A percentile compares a stretch with the other conserved stretches of the same genome.
Conservation (phyloP, 1,139 yeast genomes). For the Pichia sp. region DNA sequence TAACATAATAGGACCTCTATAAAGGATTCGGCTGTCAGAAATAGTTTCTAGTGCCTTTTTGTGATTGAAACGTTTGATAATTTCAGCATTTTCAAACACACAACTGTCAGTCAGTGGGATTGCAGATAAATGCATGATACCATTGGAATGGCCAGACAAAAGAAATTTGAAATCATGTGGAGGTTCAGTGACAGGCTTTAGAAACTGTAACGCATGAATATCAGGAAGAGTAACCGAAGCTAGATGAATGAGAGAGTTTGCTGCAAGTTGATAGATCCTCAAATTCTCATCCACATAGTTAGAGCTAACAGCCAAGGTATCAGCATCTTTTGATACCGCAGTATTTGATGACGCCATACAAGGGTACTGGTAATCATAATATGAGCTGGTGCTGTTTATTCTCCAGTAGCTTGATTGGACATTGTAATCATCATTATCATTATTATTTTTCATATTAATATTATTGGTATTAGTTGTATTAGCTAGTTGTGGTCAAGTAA, state of each 20-base stretch:
- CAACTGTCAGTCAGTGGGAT: slow-evolving; percentile 37
- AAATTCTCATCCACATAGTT: slow-evolving; percentile 53
- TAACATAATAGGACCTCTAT: slow-evolving; percentile 7
- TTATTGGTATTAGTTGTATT: too few species aligned
- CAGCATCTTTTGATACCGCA: slow-evolving; percentile 41
- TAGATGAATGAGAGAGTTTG: slow-evolving; percentile 51
- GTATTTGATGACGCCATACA: slow-evolving; percentile 35
- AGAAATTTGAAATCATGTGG: slow-evolving; percentile 31
- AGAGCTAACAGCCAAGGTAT: slow-evolving; percentile 52
- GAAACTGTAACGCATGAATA: slow-evolving; percentile 41
- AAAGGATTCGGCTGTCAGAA: not conserved
- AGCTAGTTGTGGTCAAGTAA: not conserved
- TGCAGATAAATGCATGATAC: slow-evolving; percentile 59
- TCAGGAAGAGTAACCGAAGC: slow-evolving; percentile 68
- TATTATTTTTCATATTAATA: too few species aligned
- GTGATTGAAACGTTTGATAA: slow-evolving; percentile 69
- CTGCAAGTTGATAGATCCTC: slow-evolving; percentile 45
- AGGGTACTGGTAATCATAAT: slow-evolving; percentile 7
- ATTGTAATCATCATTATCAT: too few species aligned
- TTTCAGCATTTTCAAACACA: slow-evolving; percentile 51
- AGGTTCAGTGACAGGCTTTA: slow-evolving; percentile 6
- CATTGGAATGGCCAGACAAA: slow-evolving; percentile 64
- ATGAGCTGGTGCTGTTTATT: slow-evolving; percentile 24
- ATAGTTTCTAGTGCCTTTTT: slow-evolving; percentile 41
- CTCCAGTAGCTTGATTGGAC: slow-evolving; percentile 65